phyloP scores from a whole-genome alignment of 768 basidiomycete genomes.

The Dacryopinax primogenitus region DNA sequence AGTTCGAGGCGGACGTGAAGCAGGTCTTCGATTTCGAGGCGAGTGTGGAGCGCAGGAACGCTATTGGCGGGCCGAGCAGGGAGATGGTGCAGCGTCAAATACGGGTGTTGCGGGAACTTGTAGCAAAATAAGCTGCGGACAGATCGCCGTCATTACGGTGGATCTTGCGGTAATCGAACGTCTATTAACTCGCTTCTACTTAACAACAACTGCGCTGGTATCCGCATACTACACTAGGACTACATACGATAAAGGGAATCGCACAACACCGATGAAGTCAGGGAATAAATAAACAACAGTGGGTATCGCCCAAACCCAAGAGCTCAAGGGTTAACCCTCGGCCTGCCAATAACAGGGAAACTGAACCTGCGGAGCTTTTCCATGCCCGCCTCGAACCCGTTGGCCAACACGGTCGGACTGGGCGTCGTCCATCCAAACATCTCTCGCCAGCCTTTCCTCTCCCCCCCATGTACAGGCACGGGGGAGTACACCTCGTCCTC shows the following conservation, averaged over 20 bases:
- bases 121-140: slow-evolving; percentile 24
- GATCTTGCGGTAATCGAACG: no score
- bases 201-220: neutral
- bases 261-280: no score
- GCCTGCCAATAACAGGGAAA: neutral
- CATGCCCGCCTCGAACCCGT: neutral
- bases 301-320: no score
- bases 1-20: slow-evolving; percentile 71
- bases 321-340: neutral
- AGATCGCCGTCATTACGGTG: no score
- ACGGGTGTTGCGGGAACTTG: slow-evolving; percentile 48
- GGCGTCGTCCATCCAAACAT: neutral
- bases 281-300: no score
- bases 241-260: no score
- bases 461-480: neutral
- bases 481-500: neutral
- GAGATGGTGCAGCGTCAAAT: slow-evolving; percentile 80
- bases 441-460: neutral
- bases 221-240: no score
- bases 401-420: neutral
- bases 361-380: neutral
- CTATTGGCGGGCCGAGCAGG: slow-evolving; percentile 83
- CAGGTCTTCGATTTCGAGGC: slow-evolving; percentile 89
- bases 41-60: slow-evolving; percentile 80
- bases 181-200: no score